A percentile compares a stretch with the other conserved stretches of the same genome.
phyloP scores from a whole-genome alignment of 2,329 filamentous ascomycete species.

The Colletotrichum tropicicola region DNA sequence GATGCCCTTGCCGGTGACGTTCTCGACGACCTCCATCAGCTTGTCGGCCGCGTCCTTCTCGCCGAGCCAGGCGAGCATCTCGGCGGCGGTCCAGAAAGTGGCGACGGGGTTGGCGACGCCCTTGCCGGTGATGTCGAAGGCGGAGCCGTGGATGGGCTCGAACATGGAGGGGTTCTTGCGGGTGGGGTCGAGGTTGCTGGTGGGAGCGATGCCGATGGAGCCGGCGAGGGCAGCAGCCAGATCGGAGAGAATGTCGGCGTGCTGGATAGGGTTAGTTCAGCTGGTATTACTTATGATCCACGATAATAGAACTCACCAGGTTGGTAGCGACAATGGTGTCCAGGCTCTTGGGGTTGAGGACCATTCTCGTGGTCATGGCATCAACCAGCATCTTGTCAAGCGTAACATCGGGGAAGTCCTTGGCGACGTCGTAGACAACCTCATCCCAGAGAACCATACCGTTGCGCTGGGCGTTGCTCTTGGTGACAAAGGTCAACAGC shows the following conservation, averaged over 20 bases:
- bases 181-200: conserved; percentile 69
- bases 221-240: conserved; percentile 74
- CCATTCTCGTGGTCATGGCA: conserved; percentile 59
- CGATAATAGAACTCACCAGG: conserved; percentile 42
- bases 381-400: conserved; percentile 73
- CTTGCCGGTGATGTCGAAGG: conserved; percentile 63
- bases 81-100: conserved; percentile 62
- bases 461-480: conserved; percentile 72
- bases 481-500: conserved; percentile 69
- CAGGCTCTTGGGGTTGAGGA: conserved; percentile 63
- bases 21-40: conserved; percentile 59
- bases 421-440: conserved; percentile 61
- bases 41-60: conserved; percentile 54
- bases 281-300: neutral
- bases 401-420: conserved; percentile 67
- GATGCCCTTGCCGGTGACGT: conserved; percentile 56
- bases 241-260: conserved; percentile 72
- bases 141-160: conserved; percentile 64
- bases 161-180: conserved; percentile 63
- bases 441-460: conserved; percentile 77
- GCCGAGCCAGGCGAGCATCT: conserved; percentile 64
- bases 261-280: conserved; percentile 16
- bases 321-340: conserved; percentile 74
- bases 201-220: conserved; percentile 74
- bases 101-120: conserved; percentile 62